Evolutionary conservation across 179 eudicot species (phyloP).

Genomic region (Beta lomatogona): DNA sequence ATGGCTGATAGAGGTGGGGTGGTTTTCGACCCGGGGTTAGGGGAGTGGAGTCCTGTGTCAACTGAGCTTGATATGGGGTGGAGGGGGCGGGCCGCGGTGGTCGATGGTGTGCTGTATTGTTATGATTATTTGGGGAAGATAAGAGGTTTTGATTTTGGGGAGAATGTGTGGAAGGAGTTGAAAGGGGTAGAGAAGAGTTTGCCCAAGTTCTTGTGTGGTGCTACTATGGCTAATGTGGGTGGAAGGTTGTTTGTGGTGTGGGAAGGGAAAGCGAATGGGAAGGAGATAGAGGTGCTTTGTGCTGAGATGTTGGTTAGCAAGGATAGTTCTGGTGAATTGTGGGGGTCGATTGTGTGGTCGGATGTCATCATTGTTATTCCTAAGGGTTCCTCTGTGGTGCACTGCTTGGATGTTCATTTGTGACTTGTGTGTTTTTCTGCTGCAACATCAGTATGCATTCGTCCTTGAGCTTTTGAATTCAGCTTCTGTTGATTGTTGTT

Average conservation of each 20-base stretch:
- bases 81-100: constrained; percentile 81
- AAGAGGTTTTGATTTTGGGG: constrained; percentile 67
- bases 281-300: constrained; percentile 68
- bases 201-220: constrained; percentile 93
- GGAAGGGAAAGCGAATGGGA: constrained; percentile 64
- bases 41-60: constrained; percentile 71
- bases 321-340: constrained; percentile 54
- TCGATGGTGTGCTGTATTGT: constrained; percentile 75
- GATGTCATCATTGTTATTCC: constrained; percentile 66
- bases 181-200: constrained; percentile 66
- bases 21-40: constrained; percentile 50
- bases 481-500: neutral
- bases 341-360: constrained; percentile 65
- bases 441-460: constrained; percentile 15
- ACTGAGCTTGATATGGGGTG: constrained; percentile 79
- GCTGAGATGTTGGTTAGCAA: constrained; percentile 74
- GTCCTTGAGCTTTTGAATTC: neutral
- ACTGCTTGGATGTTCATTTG: constrained; percentile 64
- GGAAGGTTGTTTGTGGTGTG: constrained; percentile 82
- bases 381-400: constrained; percentile 58
- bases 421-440: constrained; percentile 52
- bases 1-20: constrained; percentile 96
- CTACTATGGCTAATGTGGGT: constrained; percentile 77
- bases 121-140: constrained; percentile 91
- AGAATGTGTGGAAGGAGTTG: constrained; percentile 75